Evolutionary conservation across 495 filamentous ascomycete genomes (phyloP).

Genomic region (Daldinia grandis): DNA sequence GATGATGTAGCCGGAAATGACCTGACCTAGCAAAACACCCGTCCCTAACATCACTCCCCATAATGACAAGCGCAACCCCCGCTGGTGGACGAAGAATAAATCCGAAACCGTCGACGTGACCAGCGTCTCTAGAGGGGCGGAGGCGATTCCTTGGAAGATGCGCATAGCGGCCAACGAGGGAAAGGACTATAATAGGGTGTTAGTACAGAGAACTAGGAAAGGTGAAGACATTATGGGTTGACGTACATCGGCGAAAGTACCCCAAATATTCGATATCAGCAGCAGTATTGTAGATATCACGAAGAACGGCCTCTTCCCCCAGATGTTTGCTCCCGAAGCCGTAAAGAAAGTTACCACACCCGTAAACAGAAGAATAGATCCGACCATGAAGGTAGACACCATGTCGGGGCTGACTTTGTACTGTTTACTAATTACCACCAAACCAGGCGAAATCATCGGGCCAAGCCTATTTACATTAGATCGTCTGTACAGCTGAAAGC

Average conservation of each 20-base stretch:
- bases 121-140: conserved; percentile 66
- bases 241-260: conserved; percentile 44
- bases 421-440: conserved; percentile 41
- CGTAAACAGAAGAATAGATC: conserved; percentile 46
- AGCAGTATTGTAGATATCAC: conserved; percentile 45
- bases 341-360: conserved; percentile 48
- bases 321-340: conserved; percentile 48
- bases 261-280: conserved; percentile 45
- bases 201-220: background rate
- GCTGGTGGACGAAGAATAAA: conserved; percentile 63
- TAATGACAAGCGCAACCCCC: conserved; percentile 33
- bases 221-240: background rate
- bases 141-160: conserved; percentile 64
- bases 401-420: conserved; percentile 43
- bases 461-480: conserved; percentile 29
- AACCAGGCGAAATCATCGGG: conserved; percentile 41
- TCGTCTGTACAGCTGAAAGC: background rate
- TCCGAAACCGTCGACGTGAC: conserved; percentile 68
- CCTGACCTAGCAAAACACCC: conserved; percentile 48
- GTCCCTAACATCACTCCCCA: conserved; percentile 39
- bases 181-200: conserved; percentile 35
- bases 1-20: conserved; percentile 52
- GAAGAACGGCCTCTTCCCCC: conserved; percentile 52
- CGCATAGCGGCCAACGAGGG: conserved; percentile 50
- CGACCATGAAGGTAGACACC: conserved; percentile 46